Conservation (phyloP, 495 filamentous ascomycete species). For the Neurospora discreta region DNA sequence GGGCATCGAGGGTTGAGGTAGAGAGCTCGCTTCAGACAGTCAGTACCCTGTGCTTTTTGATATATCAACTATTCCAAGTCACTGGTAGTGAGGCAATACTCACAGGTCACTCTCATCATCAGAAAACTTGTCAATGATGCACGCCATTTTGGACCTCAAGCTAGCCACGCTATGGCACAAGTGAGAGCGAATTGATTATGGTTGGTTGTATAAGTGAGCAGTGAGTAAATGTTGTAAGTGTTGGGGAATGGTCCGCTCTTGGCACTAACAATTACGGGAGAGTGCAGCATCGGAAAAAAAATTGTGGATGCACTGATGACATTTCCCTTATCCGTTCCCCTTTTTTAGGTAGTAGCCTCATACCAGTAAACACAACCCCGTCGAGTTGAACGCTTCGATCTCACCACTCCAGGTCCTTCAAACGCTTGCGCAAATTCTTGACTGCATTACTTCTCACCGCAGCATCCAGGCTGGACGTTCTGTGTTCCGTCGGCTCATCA, state of each 20-base stretch:
- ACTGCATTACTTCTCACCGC: neutral
- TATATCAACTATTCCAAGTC: neutral
- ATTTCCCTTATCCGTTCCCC: neutral
- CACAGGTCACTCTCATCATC: slow-evolving; percentile 19
- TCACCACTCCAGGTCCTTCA: neutral
- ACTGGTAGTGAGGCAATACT: slow-evolving; percentile 4
- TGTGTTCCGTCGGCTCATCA: neutral
- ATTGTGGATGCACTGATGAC: neutral
- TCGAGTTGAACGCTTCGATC: neutral
- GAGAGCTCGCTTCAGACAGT: slow-evolving; percentile 41
- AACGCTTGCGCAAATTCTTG: neutral
- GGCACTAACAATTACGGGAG: neutral
- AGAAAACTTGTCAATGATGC: neutral
- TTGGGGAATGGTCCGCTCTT: neutral
- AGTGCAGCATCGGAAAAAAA: neutral
- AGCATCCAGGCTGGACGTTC: neutral
- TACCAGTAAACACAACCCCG: neutral
- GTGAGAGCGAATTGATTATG: neutral
- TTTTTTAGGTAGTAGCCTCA: neutral
- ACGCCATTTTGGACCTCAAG: neutral
- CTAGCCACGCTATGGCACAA: neutral
- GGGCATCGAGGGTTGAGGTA: slow-evolving; percentile 45
- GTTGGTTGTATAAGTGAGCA: neutral
- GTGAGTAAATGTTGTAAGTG: neutral
- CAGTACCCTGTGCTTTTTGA: neutral